Percentiles rank a stretch among this genome's conserved stretches.
Conservation (phyloP, 345 rosid species). For the Hypericum androsaemum region DNA sequence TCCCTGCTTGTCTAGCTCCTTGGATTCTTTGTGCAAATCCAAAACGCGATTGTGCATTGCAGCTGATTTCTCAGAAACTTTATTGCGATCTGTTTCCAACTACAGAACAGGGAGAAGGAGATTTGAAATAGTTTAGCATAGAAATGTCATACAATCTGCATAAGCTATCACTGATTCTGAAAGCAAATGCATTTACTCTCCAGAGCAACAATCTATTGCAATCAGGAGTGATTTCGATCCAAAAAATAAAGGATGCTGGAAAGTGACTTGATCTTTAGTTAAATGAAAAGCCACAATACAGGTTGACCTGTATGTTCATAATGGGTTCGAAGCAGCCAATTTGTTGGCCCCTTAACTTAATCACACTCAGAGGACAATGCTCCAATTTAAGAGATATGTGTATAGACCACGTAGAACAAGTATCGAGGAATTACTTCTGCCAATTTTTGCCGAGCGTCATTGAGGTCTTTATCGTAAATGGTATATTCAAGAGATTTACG, state of each 20-base stretch:
- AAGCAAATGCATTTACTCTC: no score
- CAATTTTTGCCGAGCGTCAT: constrained; percentile 64
- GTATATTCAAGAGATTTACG: constrained; percentile 91
- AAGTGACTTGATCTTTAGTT: no score
- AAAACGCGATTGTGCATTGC: constrained; percentile 60
- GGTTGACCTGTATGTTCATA: no score
- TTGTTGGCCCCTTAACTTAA: no score
- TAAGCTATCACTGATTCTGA: no score
- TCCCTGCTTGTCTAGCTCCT: constrained; percentile 53
- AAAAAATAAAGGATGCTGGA: no score
- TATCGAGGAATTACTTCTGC: constrained; percentile 28
- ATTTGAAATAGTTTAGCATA: neutral
- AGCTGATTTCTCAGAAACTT: constrained; percentile 58
- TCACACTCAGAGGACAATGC: neutral
- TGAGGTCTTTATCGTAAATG: constrained; percentile 90
- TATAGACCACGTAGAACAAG: constrained; percentile 2
- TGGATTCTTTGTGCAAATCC: constrained; percentile 71
- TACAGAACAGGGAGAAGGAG: constrained; percentile 10
- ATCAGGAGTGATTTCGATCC: no score
- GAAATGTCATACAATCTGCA: neutral
- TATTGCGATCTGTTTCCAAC: constrained; percentile 67
- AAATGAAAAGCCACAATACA: no score
- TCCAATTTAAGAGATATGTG: neutral
- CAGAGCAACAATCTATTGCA: no score
- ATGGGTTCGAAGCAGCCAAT: no score